phyloP scores from a whole-genome alignment of 805 yeast genomes.

The Clavispora fructus region DNA sequence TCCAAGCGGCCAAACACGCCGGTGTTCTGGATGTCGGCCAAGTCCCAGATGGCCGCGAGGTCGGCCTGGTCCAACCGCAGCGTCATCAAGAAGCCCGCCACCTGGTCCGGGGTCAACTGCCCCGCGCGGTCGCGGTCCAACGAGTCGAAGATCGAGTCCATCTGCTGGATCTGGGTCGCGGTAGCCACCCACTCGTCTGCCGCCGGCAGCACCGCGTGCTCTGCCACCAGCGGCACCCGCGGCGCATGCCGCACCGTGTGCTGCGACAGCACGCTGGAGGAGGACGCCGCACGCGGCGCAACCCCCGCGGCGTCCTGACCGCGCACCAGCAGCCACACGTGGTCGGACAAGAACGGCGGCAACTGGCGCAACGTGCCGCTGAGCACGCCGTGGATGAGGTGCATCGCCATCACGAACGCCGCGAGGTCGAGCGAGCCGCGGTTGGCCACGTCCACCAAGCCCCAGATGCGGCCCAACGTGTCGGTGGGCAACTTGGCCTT shows the following conservation, averaged over 20 bases:
- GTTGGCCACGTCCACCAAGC: slow-evolving; percentile 70
- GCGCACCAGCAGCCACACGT: slow-evolving; percentile 34
- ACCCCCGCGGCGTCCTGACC: slow-evolving; percentile 31
- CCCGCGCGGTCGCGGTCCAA: slow-evolving; percentile 67
- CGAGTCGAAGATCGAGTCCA: slow-evolving; percentile 71
- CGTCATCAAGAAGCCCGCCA: slow-evolving; percentile 83
- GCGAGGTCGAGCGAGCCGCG: slow-evolving; percentile 66
- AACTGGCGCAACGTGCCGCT: slow-evolving; percentile 59
- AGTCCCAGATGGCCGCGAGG: slow-evolving; percentile 90
- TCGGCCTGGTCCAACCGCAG: slow-evolving; percentile 81
- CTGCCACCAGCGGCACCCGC: slow-evolving; percentile 2
- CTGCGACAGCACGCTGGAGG: slow-evolving; percentile 29
- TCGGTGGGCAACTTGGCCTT: slow-evolving; percentile 83
- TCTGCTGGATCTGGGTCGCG: slow-evolving; percentile 67
- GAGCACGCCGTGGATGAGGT: slow-evolving; percentile 77
- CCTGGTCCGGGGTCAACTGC: slow-evolving; percentile 65
- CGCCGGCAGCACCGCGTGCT: slow-evolving; percentile 11
- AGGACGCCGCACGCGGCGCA: slow-evolving; percentile 25
- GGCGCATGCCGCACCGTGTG: slow-evolving; percentile 27
- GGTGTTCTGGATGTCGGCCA: slow-evolving; percentile 82
- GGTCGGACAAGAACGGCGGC: slow-evolving; percentile 39
- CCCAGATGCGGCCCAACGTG: slow-evolving; percentile 83
- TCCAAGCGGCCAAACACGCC: slow-evolving; percentile 78
- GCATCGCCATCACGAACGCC: slow-evolving; percentile 92
- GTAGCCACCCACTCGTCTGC: slow-evolving; percentile 61